Base-by-base conservation (phyloP, 805 yeast species). In the Yarrowia alimentaria region DNA sequence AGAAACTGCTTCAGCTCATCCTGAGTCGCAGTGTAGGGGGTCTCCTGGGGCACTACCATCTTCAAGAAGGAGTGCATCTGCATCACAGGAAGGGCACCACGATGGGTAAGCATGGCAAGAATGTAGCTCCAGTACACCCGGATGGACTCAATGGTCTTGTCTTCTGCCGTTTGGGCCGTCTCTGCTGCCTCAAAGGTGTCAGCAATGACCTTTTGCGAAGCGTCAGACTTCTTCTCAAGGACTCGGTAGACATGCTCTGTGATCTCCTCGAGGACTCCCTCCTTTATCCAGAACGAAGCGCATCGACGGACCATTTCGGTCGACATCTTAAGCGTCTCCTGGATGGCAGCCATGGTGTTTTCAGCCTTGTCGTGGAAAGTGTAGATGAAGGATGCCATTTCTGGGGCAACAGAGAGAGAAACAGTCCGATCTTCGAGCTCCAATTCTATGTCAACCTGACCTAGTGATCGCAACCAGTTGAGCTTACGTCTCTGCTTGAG, bases 341-440 rank as follows among this genome's bases (percentile, higher is more conserved):
- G 53, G 3, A 79, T 61, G 4, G 68, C 63, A 6, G 60, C 65
- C 4, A 71, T 52, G 0, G 74, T 56, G 3, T 72, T 42, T 5
- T 65, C 24, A 3, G 53, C 42, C 14, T 54, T 54, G 6, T 57
- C 60, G 32, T 73, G 64, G 57, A 83, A 83, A 9, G 72, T 63
- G 16, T 69, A 62, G 7, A 85, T 75, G 3, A 86, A 76, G 0
- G 83, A 68, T 1, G 93, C 94, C 55, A 80, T 79, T 30, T 79
- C 84, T 0, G 95, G 83, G 1, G 83, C 63, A 0, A 84, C 95
- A 6, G 69, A 68, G 55, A 76, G 72, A 0, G 28, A 61, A 43
- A 64, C 47, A 6, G 58, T 61, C 10, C 74, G 64, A n/a, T 75
- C 80, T 11, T 69, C 69, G n/a, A 84, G 64, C 30, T 70, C 76